These are phyloP conservation scores for Discostella stelligera DNA, from an alignment of 352 stramenopile species.

Conservation along the genomic window DNA sequence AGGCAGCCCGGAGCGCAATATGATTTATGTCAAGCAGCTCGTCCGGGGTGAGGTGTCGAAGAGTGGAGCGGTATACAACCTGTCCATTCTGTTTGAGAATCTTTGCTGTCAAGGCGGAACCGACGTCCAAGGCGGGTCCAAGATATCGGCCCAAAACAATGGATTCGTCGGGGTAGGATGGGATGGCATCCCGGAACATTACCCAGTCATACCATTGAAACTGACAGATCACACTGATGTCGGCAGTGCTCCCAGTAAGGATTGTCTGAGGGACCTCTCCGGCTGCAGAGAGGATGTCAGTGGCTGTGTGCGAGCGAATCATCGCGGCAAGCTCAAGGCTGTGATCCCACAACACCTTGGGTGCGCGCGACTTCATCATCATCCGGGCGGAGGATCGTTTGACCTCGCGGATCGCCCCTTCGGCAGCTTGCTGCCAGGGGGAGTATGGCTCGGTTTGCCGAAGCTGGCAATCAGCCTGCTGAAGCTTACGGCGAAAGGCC, in stretches of 20 bases:
- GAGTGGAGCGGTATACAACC: neutral
- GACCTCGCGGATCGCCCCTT: slow-evolving; percentile 32
- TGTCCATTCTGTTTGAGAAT: slow-evolving; percentile 50
- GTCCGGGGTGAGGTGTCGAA: neutral
- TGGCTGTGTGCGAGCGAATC: slow-evolving; percentile 23
- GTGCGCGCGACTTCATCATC: slow-evolving; percentile 5
- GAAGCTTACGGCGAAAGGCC: slow-evolving; percentile 15
- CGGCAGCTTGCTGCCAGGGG: slow-evolving; percentile 30
- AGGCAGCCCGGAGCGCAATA: neutral
- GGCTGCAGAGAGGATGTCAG: slow-evolving; percentile 6
- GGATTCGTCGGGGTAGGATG: slow-evolving; percentile 1
- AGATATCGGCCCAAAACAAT: slow-evolving; percentile 38
- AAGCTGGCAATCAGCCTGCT: slow-evolving; percentile 1
- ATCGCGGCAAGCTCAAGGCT: neutral
- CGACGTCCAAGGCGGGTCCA: slow-evolving; percentile 42
- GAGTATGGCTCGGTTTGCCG: slow-evolving; percentile 25
- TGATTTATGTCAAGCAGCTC: neutral
- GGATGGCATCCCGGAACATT: slow-evolving; percentile 19
- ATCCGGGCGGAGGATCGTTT: slow-evolving; percentile 12
- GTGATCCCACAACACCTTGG: slow-evolving; percentile 29
- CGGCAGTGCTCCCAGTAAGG: slow-evolving; percentile 23
- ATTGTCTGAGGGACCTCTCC: slow-evolving; percentile 21
- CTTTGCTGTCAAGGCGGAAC: slow-evolving; percentile 13
- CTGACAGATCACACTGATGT: neutral
- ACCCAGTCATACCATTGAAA: slow-evolving; percentile 55